A percentile compares a stretch with the other conserved stretches of the same genome.
Evolutionary conservation across 306 rosid species (phyloP).

Genomic region (Morella rubra): DNA sequence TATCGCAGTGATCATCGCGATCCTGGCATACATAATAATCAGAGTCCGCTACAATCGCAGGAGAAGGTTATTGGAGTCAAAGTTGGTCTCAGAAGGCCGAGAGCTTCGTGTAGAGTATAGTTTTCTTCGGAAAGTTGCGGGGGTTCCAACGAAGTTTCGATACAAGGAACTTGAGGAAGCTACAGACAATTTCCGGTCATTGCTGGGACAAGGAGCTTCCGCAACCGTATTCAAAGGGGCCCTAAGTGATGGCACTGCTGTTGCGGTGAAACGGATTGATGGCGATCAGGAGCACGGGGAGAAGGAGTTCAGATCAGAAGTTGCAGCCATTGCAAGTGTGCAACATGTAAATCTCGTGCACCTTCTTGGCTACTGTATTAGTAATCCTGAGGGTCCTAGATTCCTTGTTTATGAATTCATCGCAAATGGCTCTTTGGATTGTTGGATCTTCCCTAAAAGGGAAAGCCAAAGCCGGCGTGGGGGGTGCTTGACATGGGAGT

Average conservation of each 20-base stretch:
- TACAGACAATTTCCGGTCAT: conserved; percentile 59
- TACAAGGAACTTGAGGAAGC: conserved; percentile 82
- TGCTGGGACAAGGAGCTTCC: conserved; percentile 74
- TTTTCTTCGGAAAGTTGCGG: conserved; percentile 80
- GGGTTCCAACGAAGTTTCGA: conserved; percentile 72
- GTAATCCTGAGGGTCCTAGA: conserved; percentile 50
- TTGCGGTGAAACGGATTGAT: conserved; percentile 71
- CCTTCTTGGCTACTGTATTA: conserved; percentile 62
- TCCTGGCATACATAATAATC: conserved; percentile 52
- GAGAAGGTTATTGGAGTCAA: conserved; percentile 48
- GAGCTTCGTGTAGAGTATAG: conserved; percentile 94
- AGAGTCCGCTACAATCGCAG: conserved; percentile 49
- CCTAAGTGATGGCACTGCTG: conserved; percentile 69
- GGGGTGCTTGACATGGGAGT: conserved; percentile 72
- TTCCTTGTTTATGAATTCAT: conserved; percentile 72
- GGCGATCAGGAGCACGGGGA: conserved; percentile 62
- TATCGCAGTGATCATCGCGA: conserved; percentile 53
- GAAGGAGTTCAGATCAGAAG: conserved; percentile 78
- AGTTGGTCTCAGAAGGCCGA: conserved; percentile 55
- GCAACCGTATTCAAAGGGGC: conserved; percentile 80
- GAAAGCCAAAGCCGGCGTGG: conserved; percentile 24
- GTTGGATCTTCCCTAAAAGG: conserved; percentile 68
- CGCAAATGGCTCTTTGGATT: conserved; percentile 74
- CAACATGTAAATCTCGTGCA: conserved; percentile 83
- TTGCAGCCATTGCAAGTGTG: conserved; percentile 83